These are phyloP conservation scores for Colletotrichum salicis DNA, from an alignment of 2,329 filamentous ascomycete genomes.

Conservation along the genomic window DNA sequence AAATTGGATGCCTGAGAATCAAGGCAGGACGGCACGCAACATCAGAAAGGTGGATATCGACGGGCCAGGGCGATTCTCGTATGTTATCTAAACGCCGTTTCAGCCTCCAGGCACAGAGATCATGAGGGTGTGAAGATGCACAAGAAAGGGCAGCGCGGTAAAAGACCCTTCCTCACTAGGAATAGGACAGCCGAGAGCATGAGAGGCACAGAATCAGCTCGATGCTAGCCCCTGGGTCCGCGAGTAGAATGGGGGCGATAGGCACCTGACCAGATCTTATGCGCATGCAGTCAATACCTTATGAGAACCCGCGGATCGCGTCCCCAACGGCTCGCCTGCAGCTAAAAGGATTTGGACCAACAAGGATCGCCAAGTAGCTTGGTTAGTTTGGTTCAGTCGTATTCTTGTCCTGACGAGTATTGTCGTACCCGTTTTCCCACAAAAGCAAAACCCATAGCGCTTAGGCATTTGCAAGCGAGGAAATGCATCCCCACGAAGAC, in stretches of 20 bases:
- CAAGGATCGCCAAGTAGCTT: neutral
- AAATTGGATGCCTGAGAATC: too few species aligned
- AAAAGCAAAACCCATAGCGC: neutral
- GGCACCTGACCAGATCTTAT: neutral
- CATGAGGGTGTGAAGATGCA: neutral
- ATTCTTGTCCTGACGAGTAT: neutral
- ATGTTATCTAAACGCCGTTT: too few species aligned
- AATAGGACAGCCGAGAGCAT: neutral
- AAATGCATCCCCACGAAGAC: neutral
- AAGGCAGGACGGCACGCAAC: neutral
- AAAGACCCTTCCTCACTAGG: neutral
- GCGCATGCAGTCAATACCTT: neutral
- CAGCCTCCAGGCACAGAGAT: too few species aligned
- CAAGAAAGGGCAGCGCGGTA: neutral
- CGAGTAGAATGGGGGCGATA: slow-evolving; percentile 1
- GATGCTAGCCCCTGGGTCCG: neutral
- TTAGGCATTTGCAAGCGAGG: neutral
- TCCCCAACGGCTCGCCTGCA: neutral
- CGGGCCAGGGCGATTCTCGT: too few species aligned
- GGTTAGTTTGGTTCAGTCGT: neutral
- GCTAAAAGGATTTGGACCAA: neutral
- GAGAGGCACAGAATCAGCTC: neutral
- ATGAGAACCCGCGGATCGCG: neutral
- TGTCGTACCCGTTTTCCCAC: neutral
- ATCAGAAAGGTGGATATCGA: neutral